Conservation (phyloP, 2,329 filamentous ascomycete genomes). For the Microsporum canis region DNA sequence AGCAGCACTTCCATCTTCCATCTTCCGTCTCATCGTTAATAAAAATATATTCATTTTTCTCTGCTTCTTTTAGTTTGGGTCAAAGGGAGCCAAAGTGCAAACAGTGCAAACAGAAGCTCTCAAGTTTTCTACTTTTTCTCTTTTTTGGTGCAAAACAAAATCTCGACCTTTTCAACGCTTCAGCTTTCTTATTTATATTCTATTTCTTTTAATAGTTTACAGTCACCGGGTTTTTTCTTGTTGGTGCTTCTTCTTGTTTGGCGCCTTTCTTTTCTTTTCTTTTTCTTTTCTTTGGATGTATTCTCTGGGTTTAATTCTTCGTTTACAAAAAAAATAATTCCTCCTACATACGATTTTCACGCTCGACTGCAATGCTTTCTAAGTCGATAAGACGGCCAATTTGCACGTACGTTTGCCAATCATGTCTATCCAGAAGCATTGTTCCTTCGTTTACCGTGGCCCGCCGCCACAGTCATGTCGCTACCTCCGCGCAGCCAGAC, state of each 20-base stretch:
- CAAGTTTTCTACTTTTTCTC: neutral
- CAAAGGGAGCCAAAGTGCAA: neutral
- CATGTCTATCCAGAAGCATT: conserved; percentile 17
- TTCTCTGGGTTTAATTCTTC: neutral
- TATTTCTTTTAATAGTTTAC: neutral
- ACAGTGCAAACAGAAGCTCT: neutral
- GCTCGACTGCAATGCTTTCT: conserved; percentile 25
- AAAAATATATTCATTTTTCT: neutral
- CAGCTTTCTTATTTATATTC: neutral
- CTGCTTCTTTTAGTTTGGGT: neutral
- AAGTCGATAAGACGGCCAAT: conserved; percentile 26
- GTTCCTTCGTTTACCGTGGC: neutral
- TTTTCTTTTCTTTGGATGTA: neutral
- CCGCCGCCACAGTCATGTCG: neutral
- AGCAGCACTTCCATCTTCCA: too few species aligned
- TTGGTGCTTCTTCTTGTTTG: neutral
- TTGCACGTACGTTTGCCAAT: conserved; percentile 27
- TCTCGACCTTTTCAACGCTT: neutral
- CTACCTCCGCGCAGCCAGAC: neutral
- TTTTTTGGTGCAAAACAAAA: neutral
- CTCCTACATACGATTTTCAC: neutral
- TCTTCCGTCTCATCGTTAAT: neutral
- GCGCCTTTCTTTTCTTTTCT: neutral
- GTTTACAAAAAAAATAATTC: neutral
- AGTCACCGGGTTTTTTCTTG: neutral